These are phyloP conservation scores for Lodderomyces oxycetoniae DNA, from an alignment of 1,139 yeast species.

Conservation along the genomic window DNA sequence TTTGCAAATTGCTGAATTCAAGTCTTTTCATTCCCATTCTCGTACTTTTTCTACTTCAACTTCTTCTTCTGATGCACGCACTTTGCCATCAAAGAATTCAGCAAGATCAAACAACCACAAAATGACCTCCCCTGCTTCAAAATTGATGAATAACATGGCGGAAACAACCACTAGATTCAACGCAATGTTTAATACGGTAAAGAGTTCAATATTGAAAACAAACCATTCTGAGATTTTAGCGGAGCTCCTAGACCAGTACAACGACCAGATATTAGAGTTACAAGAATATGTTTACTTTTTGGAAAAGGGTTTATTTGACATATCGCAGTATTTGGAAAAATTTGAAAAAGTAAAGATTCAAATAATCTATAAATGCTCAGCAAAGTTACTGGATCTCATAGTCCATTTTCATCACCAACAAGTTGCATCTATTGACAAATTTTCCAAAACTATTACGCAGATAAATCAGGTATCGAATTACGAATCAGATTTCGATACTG, in stretches of 20 bases:
- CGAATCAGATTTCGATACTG: constrained; percentile 24
- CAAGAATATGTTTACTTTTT: constrained; percentile 30
- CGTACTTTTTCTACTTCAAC: too few species aligned
- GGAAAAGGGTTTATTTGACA: constrained; percentile 25
- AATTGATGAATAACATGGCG: constrained; percentile 24
- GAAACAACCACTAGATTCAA: constrained; percentile 29
- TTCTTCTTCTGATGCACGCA: too few species aligned
- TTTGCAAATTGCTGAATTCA: constrained; percentile 7
- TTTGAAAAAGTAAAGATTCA: constrained; percentile 38
- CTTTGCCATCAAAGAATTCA: too few species aligned
- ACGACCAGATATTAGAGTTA: constrained; percentile 29
- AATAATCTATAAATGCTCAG: constrained; percentile 31
- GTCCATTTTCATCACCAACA: constrained; percentile 27
- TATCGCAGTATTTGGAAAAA: constrained; percentile 25
- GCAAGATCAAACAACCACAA: too few species aligned
- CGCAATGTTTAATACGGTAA: constrained; percentile 28
- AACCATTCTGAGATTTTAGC: constrained; percentile 27
- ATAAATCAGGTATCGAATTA: constrained; percentile 27
- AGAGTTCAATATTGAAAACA: constrained; percentile 29
- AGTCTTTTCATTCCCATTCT: too few species aligned
- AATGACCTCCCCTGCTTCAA: constrained; percentile 7
- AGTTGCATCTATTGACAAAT: constrained; percentile 24
- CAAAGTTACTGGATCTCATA: constrained; percentile 34
- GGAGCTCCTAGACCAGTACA: constrained; percentile 30
- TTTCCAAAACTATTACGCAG: constrained; percentile 22